These are phyloP conservation scores for Penicillium olsonii DNA, from an alignment of 2,329 filamentous ascomycete genomes.

Conservation along the genomic window DNA sequence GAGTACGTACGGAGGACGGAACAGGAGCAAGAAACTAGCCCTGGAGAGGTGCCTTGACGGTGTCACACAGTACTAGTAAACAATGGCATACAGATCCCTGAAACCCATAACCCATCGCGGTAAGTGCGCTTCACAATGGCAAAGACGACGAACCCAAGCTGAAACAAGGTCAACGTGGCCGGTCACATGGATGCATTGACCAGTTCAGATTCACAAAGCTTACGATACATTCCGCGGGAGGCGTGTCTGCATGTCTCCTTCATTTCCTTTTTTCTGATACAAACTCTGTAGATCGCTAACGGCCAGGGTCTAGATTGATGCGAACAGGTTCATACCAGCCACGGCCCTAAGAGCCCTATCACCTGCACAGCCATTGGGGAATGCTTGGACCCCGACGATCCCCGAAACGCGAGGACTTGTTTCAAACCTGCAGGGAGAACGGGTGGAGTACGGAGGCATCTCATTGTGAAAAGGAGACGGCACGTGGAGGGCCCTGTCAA, in stretches of 20 bases:
- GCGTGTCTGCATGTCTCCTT: constrained; percentile 11
- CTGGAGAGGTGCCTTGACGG: too few species aligned
- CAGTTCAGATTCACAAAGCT: too few species aligned
- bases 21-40: constrained; percentile 3
- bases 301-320: not conserved
- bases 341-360: constrained; percentile 10
- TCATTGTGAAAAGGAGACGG: constrained; percentile 6
- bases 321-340: constrained; percentile 18
- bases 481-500: constrained; percentile 14
- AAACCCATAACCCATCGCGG: constrained; percentile 3
- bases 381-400: constrained; percentile 15
- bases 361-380: constrained; percentile 16
- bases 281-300: constrained; percentile 6
- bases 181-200: constrained; percentile 24
- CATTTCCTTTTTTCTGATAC: constrained; percentile 9
- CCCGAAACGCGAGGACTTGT: constrained; percentile 9
- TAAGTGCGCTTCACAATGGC: constrained; percentile 15
- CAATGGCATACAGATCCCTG: not conserved
- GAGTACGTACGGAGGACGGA: too few species aligned
- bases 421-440: constrained; percentile 4
- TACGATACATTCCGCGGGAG: constrained; percentile 7
- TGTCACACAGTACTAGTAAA: constrained; percentile 2
- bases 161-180: constrained; percentile 28
- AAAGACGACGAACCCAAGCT: constrained; percentile 5
- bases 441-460: not conserved